Evolutionary conservation across 805 yeast genomes (phyloP), one percentile per base, ranked within the genome.

Genomic region (Peterozyma toletana): DNA sequence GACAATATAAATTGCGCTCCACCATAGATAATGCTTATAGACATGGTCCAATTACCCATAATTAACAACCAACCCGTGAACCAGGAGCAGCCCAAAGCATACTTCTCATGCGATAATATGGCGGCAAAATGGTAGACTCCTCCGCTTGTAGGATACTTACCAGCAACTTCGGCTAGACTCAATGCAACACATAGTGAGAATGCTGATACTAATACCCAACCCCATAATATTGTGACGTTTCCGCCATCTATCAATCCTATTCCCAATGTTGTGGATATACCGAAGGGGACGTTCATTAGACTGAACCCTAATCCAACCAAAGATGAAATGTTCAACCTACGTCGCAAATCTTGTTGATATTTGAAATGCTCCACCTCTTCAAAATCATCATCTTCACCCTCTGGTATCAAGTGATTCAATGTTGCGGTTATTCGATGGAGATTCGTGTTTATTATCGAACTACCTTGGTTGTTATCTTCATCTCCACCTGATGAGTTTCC

Each of bases 231-330:
- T 0, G 93, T 83, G 11, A 79, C 78, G 42, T 83, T 82, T 1
- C 89, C 88, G 9, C 95, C 95, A 60, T 84, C 86, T 9, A 79
- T 70, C 42, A 86, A 63, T 3, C 86, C 83, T 30, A 82, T 80
- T 54, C 82, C 78, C 57, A 86, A 67, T 1, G 89, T 83, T 3
- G 87, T 78, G 9, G 88, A 78, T 52, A 86, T 71, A 1, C 91
- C 89, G 52, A 84, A 72, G 0, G 90, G 91, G 0, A 87, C 90
- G 36, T 87, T 86, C 90, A 86, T 83, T 30, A 86, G 63, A 1
- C 89, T 79, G 57, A 86, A 84, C 0, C 93, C 91, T 18, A 86
- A 64, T 3, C 93, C 95, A 17, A 86, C 75, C 38, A 86, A 77
- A 0, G 90, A 81, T 1, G 78, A 67, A 10, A 83, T 80, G 0